Percentiles rank a stretch among this genome's conserved stretches.
Conservation (phyloP, 2,329 filamentous ascomycete species). For the Pseudogymnoascus destructans region DNA sequence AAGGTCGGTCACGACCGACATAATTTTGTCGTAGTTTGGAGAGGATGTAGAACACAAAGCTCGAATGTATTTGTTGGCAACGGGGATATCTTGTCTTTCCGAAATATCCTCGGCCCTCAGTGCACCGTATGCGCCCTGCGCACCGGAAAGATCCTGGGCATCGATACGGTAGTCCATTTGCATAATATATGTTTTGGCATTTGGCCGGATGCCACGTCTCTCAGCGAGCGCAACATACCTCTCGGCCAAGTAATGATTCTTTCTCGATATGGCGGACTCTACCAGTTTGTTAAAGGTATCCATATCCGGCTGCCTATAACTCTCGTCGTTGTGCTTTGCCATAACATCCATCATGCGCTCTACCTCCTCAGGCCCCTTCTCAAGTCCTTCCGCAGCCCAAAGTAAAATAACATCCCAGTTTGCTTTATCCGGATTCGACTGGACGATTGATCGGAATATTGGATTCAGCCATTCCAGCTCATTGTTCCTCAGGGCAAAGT, state of each 20-base stretch:
- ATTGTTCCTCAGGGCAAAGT: constrained; percentile 45
- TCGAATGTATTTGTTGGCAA: constrained; percentile 60
- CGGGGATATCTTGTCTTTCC: constrained; percentile 44
- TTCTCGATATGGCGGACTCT: constrained; percentile 53
- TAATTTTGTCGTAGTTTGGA: constrained; percentile 56
- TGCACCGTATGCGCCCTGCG: constrained; percentile 49
- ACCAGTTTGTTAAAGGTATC: constrained; percentile 67
- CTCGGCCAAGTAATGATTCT: constrained; percentile 60
- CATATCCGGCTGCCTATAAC: constrained; percentile 45
- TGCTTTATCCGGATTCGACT: constrained; percentile 35
- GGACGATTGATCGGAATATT: constrained; percentile 37
- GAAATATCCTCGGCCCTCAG: constrained; percentile 43
- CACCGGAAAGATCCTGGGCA: constrained; percentile 58
- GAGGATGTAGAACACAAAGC: constrained; percentile 48
- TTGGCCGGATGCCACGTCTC: constrained; percentile 50
- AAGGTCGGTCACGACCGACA: constrained; percentile 59
- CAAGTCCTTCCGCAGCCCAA: constrained; percentile 57
- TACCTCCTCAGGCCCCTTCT: constrained; percentile 59
- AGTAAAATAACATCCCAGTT: constrained; percentile 63
- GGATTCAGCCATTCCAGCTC: constrained; percentile 48
- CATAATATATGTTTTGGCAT: constrained; percentile 58
- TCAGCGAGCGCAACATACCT: constrained; percentile 56
- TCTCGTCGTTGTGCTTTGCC: constrained; percentile 35
- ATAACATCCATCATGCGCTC: constrained; percentile 60
- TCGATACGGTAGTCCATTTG: constrained; percentile 66